Percentiles rank a stretch among this genome's conserved stretches.
These are phyloP conservation scores for Paecilomyces variotii DNA, from an alignment of 2,329 filamentous ascomycete species.

Conservation along the genomic window DNA sequence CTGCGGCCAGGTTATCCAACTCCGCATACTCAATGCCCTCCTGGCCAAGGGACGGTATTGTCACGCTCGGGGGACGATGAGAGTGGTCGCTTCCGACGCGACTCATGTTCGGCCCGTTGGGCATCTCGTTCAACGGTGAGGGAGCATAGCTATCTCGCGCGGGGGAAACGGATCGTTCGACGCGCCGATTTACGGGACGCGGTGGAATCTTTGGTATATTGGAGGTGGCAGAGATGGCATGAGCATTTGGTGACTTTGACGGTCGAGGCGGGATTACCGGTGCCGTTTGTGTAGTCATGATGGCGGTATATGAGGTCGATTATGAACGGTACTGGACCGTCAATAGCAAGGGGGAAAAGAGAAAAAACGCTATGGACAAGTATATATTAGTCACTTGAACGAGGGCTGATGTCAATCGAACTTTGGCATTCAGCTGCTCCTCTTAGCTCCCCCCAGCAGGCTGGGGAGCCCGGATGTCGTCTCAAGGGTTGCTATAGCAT, in stretches of 20 bases:
- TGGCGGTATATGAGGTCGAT: conserved; percentile 9
- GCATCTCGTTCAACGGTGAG: conserved; percentile 71
- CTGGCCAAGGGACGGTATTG: conserved; percentile 76
- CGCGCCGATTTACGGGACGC: conserved; percentile 57
- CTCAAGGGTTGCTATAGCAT: background rate
- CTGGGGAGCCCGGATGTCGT: background rate
- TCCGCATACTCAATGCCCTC: conserved; percentile 84
- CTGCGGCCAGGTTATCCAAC: conserved; percentile 38
- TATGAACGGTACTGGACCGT: background rate
- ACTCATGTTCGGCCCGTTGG: conserved; percentile 33
- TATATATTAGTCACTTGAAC: background rate
- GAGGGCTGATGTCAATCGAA: background rate
- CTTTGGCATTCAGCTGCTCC: background rate
- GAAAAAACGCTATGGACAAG: background rate
- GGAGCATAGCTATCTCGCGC: conserved; percentile 70
- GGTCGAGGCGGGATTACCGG: conserved; percentile 58
- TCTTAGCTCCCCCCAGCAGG: background rate
- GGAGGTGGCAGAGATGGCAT: conserved; percentile 31
- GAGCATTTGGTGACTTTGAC: conserved; percentile 44
- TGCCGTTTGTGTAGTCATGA: conserved; percentile 38
- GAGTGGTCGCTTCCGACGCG: conserved; percentile 28
- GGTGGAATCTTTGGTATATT: conserved; percentile 68
- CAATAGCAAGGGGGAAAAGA: background rate
- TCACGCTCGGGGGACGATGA: conserved; percentile 64
- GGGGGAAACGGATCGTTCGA: conserved; percentile 70